These are phyloP conservation scores for Ceratocystiopsis brevicomis DNA, from an alignment of 2,329 filamentous ascomycete genomes.

Conservation along the genomic window DNA sequence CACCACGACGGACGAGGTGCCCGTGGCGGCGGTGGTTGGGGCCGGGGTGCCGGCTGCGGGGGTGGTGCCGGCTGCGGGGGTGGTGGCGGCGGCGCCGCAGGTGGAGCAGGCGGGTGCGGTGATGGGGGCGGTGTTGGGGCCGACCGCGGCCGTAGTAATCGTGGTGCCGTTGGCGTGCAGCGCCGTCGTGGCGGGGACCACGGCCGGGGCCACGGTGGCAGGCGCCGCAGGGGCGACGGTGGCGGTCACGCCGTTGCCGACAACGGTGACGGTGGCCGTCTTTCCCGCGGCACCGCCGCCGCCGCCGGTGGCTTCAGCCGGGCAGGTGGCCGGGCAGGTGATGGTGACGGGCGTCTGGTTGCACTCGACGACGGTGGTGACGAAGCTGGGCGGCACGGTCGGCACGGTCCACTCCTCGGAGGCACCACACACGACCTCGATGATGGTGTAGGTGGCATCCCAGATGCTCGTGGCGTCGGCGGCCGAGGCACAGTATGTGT, in stretches of 20 bases:
- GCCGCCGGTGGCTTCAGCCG: background rate
- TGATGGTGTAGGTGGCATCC: constrained; percentile 23
- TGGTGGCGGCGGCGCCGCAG: background rate
- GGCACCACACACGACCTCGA: constrained; percentile 21
- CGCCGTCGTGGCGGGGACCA: background rate
- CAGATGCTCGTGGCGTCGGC: constrained; percentile 20
- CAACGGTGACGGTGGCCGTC: background rate
- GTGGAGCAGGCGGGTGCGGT: constrained; percentile 2
- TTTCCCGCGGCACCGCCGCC: too few species aligned
- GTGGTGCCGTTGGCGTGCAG: background rate
- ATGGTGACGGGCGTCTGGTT: constrained; percentile 4
- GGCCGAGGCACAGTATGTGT: constrained; percentile 19
- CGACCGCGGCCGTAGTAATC: background rate
- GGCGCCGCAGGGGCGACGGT: constrained; percentile 1
- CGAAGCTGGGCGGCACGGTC: constrained; percentile 9
- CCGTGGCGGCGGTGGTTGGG: background rate
- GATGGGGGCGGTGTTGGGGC: background rate
- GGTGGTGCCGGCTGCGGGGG: background rate
- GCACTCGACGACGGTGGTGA: constrained; percentile 8
- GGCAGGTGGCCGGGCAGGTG: constrained; percentile 6
- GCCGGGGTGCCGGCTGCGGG: background rate
- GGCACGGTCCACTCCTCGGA: constrained; percentile 23
- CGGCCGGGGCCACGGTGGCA: background rate
- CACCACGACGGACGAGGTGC: constrained; percentile 2
- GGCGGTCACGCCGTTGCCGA: constrained; percentile 9